Evolutionary conservation across 139 green algal genomes (phyloP), one percentile per base, ranked within the genome.

Genomic region (Nannochloris sp.): DNA sequence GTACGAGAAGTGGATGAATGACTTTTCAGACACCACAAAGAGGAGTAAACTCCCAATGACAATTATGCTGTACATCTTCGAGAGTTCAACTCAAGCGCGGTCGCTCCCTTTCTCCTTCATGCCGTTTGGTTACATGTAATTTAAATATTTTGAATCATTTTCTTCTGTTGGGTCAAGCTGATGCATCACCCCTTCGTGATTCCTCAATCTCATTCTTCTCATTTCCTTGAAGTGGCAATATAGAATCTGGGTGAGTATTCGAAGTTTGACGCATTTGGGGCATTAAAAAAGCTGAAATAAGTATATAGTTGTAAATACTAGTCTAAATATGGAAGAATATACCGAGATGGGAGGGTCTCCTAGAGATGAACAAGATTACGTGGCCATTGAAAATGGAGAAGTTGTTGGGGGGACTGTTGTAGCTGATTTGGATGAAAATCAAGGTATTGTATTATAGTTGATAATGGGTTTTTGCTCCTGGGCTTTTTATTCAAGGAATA

Each of bases 381-480:
- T 83, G 5, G 76, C 23, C 14, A 46, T 71, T 11, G 49, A 56
- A 46, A 69, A 72, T 8, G 66, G n/a, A 20, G 46, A 53, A 53
- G 17, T 53, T 53, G 56, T 74, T 17, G 80, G 83, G 11, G 82
- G 69, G 9, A 63, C 77, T 20, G 83, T 88, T 23, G 16, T 88
- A 1, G 81, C 82, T 13, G 83, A 87, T 26, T 60, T 88, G 14
- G 68, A 86, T 6, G 81, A 73, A 30, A 62, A 78, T 59, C 69
- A 67, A 46, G 59, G 43, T 33, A 59, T 59, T 23, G 8, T 28
- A 33, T 33, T 2, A 30, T 59, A 30, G 11, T 20, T 33, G 28
- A 6, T 25, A 31, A 59, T 59, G 23, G 46, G 4, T 20, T 40
- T 40, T 40, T 8, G 33, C 5, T 20, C 14, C n/a, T 20, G n/a